Evolutionary conservation across 2,329 filamentous ascomycete genomes (phyloP).

Genomic region (Diaporthe aspalathi): DNA sequence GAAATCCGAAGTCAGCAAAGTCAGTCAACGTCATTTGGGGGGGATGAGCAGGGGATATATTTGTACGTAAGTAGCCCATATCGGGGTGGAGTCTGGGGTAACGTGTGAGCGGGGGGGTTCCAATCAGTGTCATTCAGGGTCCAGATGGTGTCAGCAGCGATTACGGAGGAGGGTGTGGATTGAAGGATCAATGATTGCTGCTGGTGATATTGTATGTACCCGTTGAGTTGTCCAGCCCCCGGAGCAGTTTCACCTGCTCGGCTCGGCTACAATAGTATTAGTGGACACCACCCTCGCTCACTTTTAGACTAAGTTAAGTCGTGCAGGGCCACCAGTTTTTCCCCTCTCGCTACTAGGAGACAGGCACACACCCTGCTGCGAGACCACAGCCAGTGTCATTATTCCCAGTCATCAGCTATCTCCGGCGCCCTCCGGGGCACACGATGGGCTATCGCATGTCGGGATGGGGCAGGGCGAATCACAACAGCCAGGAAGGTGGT

Average conservation of each 20-base stretch:
- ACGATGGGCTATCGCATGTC: slow-evolving; percentile 28
- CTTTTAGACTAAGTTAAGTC: too few species aligned
- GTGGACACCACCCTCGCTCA: too few species aligned
- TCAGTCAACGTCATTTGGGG: slow-evolving; percentile 26
- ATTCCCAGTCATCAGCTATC: slow-evolving; percentile 33
- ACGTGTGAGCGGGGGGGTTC: slow-evolving; percentile 30
- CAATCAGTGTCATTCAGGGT: slow-evolving; percentile 30
- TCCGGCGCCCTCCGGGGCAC: slow-evolving; percentile 37
- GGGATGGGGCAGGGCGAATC: slow-evolving; percentile 25
- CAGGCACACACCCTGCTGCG: slow-evolving; percentile 24
- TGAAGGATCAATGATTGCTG: not conserved
- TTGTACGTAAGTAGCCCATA: slow-evolving; percentile 32
- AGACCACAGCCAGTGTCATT: slow-evolving; percentile 6
- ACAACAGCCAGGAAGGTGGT: slow-evolving; percentile 9
- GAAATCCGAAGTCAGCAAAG: not conserved
- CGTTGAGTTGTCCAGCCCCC: not conserved
- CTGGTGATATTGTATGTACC: not conserved
- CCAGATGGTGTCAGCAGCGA: slow-evolving; percentile 29
- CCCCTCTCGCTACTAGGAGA: not conserved
- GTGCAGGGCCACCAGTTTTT: too few species aligned
- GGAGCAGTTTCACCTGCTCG: not conserved
- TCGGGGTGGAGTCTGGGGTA: slow-evolving; percentile 31
- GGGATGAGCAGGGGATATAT: not conserved
- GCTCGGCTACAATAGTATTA: too few species aligned
- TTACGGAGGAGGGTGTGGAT: slow-evolving; percentile 16